Conservation (phyloP, 1,284 basidiomycete genomes). For the Ustilago trichophora region DNA sequence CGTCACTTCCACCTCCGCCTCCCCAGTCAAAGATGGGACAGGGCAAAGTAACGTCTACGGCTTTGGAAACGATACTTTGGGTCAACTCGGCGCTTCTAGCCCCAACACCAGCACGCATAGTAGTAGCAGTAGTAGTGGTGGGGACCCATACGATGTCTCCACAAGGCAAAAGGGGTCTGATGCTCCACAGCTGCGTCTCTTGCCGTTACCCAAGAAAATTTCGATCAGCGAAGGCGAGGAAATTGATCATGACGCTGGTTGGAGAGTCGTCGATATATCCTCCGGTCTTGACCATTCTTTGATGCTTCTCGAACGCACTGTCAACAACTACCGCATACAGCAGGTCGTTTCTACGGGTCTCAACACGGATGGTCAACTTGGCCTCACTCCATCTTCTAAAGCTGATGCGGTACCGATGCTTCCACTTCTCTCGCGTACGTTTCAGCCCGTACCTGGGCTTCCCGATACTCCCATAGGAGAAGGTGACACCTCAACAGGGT, state of each 20-base stretch:
- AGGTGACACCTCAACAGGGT: no score
- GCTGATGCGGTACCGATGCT: slow-evolving; percentile 9
- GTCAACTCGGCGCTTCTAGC: slow-evolving; percentile 34
- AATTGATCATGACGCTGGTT: neutral
- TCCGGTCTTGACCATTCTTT: slow-evolving; percentile 31
- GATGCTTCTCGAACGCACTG: slow-evolving; percentile 6
- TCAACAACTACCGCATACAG: slow-evolving; percentile 10
- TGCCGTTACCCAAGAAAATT: slow-evolving; percentile 21
- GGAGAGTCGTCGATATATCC: slow-evolving; percentile 8
- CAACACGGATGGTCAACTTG: slow-evolving; percentile 58
- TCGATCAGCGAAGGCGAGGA: neutral
- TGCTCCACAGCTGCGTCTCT: slow-evolving; percentile 8
- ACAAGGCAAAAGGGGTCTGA: neutral
- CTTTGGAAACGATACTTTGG: slow-evolving; percentile 36
- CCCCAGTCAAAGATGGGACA: no score
- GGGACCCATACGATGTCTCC: slow-evolving; percentile 27
- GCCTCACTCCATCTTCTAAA: neutral
- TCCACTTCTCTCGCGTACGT: slow-evolving; percentile 9
- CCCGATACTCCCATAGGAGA: no score
- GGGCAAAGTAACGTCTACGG: slow-evolving; percentile 3
- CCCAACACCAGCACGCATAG: no score
- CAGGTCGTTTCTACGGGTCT: slow-evolving; percentile 15
- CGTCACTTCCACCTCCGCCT: no score
- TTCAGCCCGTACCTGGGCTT: slow-evolving; percentile 3
- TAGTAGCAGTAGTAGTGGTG: no score